Conservation (phyloP, 345 rosid genomes). For the Corchorus capsularis region DNA sequence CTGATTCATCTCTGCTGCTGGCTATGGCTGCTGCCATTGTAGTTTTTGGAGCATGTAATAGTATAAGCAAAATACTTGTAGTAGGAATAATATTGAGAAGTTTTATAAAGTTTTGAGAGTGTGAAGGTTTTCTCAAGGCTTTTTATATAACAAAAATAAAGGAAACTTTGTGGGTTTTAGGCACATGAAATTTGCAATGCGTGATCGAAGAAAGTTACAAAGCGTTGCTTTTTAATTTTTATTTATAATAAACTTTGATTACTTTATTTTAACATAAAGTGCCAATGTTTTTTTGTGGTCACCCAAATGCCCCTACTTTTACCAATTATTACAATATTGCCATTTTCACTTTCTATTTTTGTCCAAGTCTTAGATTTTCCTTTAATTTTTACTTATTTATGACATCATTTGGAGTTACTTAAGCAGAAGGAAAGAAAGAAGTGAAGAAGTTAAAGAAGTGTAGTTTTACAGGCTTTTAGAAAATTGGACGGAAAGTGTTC, state of each 20-base stretch:
- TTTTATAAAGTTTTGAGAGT: neutral
- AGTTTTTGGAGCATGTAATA: slow-evolving; percentile 14
- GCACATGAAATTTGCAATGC: slow-evolving; percentile 24
- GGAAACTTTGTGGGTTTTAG: slow-evolving; percentile 4
- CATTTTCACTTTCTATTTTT: neutral
- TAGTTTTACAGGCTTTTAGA: too few species aligned
- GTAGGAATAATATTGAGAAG: neutral
- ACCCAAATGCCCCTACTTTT: slow-evolving; percentile 11
- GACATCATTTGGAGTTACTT: too few species aligned
- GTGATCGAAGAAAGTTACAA: slow-evolving; percentile 40
- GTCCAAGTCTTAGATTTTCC: neutral
- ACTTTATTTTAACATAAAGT: slow-evolving; percentile 19
- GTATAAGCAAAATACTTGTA: neutral
- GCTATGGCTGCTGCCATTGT: slow-evolving; percentile 53
- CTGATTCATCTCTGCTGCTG: slow-evolving; percentile 50
- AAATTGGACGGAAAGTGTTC: neutral
- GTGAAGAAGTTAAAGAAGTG: too few species aligned
- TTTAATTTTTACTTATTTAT: too few species aligned
- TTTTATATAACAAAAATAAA: slow-evolving; percentile 25
- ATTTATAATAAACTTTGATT: slow-evolving; percentile 18
- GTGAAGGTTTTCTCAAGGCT: slow-evolving; percentile 5
- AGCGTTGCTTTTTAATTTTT: slow-evolving; percentile 23
- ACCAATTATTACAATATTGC: slow-evolving; percentile 15
- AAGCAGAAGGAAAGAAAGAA: too few species aligned
- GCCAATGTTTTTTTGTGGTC: slow-evolving; percentile 16